Evolutionary conservation across 345 rosid genomes (phyloP).

Genomic region (Brassica juncea): DNA sequence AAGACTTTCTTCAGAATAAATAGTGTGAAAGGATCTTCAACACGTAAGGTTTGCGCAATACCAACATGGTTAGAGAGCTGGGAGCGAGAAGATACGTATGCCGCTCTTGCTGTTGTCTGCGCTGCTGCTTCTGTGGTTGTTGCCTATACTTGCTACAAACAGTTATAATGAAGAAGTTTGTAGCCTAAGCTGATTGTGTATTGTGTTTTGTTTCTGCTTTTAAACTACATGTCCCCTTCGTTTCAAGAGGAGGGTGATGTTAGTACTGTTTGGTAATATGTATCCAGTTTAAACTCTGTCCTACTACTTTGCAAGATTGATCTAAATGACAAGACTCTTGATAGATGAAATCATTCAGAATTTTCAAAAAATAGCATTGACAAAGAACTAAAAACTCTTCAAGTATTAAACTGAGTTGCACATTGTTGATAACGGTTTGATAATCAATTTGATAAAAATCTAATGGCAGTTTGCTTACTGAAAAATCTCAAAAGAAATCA

Average conservation of each 20-base stretch:
- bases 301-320: background rate
- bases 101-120: constrained; percentile 74
- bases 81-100: constrained; percentile 92
- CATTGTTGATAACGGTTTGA: constrained; percentile 26
- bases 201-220: constrained; percentile 27
- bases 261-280: constrained; percentile 12
- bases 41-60: constrained; percentile 54
- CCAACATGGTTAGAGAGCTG: constrained; percentile 89
- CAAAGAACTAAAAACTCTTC: constrained; percentile 13
- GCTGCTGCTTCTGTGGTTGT: constrained; percentile 82
- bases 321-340: background rate
- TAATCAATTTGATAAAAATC: constrained; percentile 28
- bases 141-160: constrained; percentile 77
- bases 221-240: constrained; percentile 23
- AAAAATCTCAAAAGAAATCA: constrained; percentile 59
- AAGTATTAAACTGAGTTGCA: constrained; percentile 17
- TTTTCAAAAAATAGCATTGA: constrained; percentile 15
- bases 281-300: background rate
- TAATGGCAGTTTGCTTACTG: constrained; percentile 16
- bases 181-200: constrained; percentile 23
- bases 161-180: constrained; percentile 42
- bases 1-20: constrained; percentile 43
- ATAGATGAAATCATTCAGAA: constrained; percentile 2
- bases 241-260: constrained; percentile 20
- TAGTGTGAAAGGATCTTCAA: constrained; percentile 52